A percentile compares a stretch with the other conserved stretches of the same genome.
These are phyloP conservation scores for Fraxinus sp. DNA, from an alignment of 305 asterid species.

Conservation along the genomic window DNA sequence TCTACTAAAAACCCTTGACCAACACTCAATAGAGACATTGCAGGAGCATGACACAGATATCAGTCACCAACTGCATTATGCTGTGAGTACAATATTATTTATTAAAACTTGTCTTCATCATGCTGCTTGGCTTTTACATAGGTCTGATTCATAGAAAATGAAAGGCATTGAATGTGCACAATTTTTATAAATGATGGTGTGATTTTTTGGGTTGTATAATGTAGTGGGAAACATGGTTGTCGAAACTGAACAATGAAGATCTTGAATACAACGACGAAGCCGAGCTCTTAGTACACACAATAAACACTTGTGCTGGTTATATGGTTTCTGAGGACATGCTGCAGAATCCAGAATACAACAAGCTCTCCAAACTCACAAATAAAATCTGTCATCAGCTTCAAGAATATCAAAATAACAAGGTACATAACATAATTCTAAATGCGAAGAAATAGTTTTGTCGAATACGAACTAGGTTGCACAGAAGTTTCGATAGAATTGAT, in stretches of 20 bases:
- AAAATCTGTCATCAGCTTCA: conserved; percentile 31
- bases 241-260: conserved; percentile 17
- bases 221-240: conserved; percentile 40
- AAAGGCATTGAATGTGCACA: too few relatives aligned
- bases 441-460: too few relatives aligned
- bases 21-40: conserved; percentile 1
- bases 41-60: neutral
- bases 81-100: conserved; percentile 19
- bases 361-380: conserved; percentile 29
- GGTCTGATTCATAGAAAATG: neutral
- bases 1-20: conserved; percentile 6
- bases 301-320: conserved; percentile 35
- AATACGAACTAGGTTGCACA: neutral
- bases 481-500: too few relatives aligned
- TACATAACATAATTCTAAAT: neutral
- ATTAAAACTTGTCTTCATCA: neutral
- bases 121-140: neutral
- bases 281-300: conserved; percentile 24
- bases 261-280: neutral
- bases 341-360: conserved; percentile 27
- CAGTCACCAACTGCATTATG: conserved; percentile 14
- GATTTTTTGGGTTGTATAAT: neutral
- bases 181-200: neutral
- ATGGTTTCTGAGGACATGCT: conserved; percentile 16
- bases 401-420: conserved; percentile 15